Conservation (phyloP, 805 yeast species). For the Metschnikowia similis region DNA sequence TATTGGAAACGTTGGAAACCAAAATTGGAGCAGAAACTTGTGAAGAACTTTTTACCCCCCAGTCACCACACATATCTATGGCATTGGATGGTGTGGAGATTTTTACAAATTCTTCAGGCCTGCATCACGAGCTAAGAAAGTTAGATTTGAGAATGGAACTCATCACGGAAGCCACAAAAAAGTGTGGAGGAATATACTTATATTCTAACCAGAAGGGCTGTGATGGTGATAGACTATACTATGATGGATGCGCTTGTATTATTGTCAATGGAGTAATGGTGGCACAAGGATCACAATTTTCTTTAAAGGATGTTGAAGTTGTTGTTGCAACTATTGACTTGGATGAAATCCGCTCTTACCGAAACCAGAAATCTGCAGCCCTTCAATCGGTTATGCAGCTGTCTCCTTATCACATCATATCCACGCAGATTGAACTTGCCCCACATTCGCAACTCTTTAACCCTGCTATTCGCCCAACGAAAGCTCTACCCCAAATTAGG, state of each 20-base stretch:
- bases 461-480: constrained; percentile 57
- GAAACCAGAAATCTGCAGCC: constrained; percentile 73
- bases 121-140: constrained; percentile 95
- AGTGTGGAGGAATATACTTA: constrained; percentile 93
- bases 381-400: constrained; percentile 54
- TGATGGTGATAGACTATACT: constrained; percentile 95
- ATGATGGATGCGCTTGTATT: constrained; percentile 95
- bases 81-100: constrained; percentile 97
- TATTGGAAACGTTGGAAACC: constrained; percentile 77
- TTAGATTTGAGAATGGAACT: constrained; percentile 78
- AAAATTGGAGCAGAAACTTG: constrained; percentile 97
- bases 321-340: constrained; percentile 91
- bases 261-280: constrained; percentile 88
- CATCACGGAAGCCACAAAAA: constrained; percentile 87
- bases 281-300: constrained; percentile 91
- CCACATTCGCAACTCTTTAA: constrained; percentile 57
- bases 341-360: constrained; percentile 82
- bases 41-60: constrained; percentile 95
- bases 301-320: constrained; percentile 89
- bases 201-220: constrained; percentile 97
- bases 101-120: constrained; percentile 90
- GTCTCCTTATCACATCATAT: constrained; percentile 50
- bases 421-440: constrained; percentile 63
- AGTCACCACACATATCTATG: constrained; percentile 89
- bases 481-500: constrained; percentile 39